A percentile compares a stretch with the other conserved stretches of the same genome.
phyloP scores from a whole-genome alignment of 208 protist genomes.

The Crithidia thermophila region DNA sequence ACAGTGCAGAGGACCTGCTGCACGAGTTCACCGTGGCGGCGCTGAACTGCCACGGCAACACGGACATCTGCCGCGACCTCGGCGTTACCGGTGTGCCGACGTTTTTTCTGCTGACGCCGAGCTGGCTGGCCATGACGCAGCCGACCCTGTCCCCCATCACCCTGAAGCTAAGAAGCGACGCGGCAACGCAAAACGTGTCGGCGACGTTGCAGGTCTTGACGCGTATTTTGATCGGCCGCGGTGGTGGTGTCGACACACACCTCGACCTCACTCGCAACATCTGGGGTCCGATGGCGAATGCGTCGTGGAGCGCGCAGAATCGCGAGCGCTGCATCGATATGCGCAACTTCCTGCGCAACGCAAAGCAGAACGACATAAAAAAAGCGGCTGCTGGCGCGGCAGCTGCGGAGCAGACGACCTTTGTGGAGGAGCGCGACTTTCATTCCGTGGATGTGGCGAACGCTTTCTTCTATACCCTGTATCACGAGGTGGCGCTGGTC shows the following conservation, averaged over 20 bases:
- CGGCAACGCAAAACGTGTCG: not conserved
- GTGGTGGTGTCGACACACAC: not conserved
- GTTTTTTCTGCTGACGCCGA: constrained; percentile 37
- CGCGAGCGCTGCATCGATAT: constrained; percentile 25
- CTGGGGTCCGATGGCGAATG: constrained; percentile 1
- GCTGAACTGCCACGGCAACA: constrained; percentile 53
- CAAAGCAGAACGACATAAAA: constrained; percentile 9
- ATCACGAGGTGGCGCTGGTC: constrained; percentile 56
- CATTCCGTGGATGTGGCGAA: constrained; percentile 51
- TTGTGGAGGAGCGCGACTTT: constrained; percentile 44
- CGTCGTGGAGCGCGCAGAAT: not conserved
- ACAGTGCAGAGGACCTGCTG: not conserved
- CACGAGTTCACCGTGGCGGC: constrained; percentile 34
- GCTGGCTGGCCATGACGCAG: not conserved
- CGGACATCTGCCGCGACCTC: constrained; percentile 30
- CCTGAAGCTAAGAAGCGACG: not conserved
- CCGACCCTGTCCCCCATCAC: not conserved
- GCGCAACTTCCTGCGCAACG: constrained; percentile 23
- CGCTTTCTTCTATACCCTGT: constrained; percentile 66
- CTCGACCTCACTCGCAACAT: constrained; percentile 14
- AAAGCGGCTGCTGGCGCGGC: not conserved
- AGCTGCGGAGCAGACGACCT: constrained; percentile 7
- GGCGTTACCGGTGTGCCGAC: constrained; percentile 34
- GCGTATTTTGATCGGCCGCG: constrained; percentile 5
- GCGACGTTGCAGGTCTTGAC: constrained; percentile 4